A percentile compares a stretch with the other conserved stretches of the same genome.
Evolutionary conservation across 2,329 filamentous ascomycete species (phyloP).

Genomic region (Colletotrichum lupini): DNA sequence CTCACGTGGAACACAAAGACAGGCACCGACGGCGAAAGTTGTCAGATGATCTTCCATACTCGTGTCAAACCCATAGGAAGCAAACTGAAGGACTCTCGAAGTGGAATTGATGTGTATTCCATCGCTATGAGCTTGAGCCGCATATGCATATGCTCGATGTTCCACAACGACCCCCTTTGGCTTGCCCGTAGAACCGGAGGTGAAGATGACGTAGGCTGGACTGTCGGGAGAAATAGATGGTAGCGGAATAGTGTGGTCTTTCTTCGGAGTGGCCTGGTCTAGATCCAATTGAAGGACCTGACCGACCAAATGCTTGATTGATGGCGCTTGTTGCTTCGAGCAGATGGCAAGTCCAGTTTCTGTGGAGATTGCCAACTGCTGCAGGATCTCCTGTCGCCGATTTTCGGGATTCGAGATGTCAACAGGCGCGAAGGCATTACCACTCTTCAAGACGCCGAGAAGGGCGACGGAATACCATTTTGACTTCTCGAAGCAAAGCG

Average conservation of each 20-base stretch:
- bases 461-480: constrained; percentile 41
- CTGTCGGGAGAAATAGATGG: neutral
- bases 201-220: constrained; percentile 39
- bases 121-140: neutral
- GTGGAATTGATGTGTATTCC: neutral
- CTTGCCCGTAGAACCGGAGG: constrained; percentile 40
- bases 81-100: constrained; percentile 52
- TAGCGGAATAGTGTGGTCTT: neutral
- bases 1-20: constrained; percentile 67
- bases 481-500: constrained; percentile 44
- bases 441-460: constrained; percentile 45
- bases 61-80: constrained; percentile 64
- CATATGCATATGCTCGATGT: constrained; percentile 37
- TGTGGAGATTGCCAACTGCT: neutral
- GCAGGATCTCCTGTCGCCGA: constrained; percentile 9
- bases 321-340: neutral
- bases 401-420: constrained; percentile 35
- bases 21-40: constrained; percentile 67
- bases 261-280: neutral
- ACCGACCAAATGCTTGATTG: neutral
- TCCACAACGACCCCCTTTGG: constrained; percentile 33
- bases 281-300: neutral
- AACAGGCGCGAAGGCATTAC: constrained; percentile 44
- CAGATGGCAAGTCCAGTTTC: neutral
- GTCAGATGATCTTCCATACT: constrained; percentile 63